Evolutionary conservation across 1,284 basidiomycete genomes (phyloP).

Genomic region (Fomitopsis palustris): DNA sequence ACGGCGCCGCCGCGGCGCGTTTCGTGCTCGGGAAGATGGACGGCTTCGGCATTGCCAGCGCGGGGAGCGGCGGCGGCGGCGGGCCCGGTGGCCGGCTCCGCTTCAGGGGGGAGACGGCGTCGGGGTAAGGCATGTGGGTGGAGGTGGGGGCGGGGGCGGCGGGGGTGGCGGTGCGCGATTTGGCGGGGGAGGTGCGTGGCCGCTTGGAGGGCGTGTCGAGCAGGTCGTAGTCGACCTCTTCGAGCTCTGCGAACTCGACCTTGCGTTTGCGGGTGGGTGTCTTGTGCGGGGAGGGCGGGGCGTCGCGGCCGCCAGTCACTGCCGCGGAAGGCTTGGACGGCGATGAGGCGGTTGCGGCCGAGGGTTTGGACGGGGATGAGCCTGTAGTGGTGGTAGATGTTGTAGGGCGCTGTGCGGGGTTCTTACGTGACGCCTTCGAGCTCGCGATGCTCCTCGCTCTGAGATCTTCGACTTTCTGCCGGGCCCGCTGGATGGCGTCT

Average conservation of each 20-base stretch:
- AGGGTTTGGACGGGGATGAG: neutral
- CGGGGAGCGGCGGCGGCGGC: neutral
- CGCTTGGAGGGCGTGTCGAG: constrained; percentile 25
- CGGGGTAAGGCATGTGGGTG: neutral
- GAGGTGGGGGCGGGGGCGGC: constrained; percentile 1
- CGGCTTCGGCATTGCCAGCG: neutral
- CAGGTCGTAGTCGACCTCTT: constrained; percentile 17
- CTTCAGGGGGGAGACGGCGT: constrained; percentile 12
- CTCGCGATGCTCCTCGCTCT: neutral
- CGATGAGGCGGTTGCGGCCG: neutral
- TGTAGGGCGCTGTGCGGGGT: neutral
- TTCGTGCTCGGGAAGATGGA: constrained; percentile 1
- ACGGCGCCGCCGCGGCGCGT: constrained; percentile 1
- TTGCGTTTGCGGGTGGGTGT: constrained; percentile 28
- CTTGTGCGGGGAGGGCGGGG: constrained; percentile 16
- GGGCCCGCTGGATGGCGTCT: constrained; percentile 10
- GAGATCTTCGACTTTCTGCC: constrained; percentile 11
- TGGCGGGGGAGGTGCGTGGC: constrained; percentile 16
- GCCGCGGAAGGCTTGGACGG: neutral
- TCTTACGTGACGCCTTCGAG: neutral
- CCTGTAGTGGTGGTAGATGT: neutral
- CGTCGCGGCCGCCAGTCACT: neutral
- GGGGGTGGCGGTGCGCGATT: neutral
- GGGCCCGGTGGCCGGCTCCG: constrained; percentile 11
- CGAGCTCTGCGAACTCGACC: constrained; percentile 22